phyloP scores from a whole-genome alignment of 2,329 filamentous ascomycete genomes.

The Ophiostoma pallidulum region DNA sequence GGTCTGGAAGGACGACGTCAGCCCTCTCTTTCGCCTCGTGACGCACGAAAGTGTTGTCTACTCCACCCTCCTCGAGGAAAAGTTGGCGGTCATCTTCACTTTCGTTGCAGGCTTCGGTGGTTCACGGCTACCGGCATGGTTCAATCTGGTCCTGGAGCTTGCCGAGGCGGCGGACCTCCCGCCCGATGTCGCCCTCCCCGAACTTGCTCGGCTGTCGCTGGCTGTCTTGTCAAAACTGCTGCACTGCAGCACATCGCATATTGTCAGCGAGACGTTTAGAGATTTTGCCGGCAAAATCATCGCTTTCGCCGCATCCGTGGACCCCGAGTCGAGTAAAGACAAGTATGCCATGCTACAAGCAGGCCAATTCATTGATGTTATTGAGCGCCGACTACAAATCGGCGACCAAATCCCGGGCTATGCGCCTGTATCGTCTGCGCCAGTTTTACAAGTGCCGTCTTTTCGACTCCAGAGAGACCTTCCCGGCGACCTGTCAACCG shows the following conservation, averaged over 20 bases:
- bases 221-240: conserved; percentile 15
- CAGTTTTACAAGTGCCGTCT: background rate
- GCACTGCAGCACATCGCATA: conserved; percentile 15
- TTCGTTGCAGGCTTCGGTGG: conserved; percentile 28
- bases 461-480: conserved; percentile 2
- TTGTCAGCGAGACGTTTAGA: conserved; percentile 12
- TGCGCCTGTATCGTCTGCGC: background rate
- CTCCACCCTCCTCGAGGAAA: conserved; percentile 30
- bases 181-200: background rate
- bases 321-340: background rate
- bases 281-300: background rate
- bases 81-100: conserved; percentile 27
- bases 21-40: conserved; percentile 25
- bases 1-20: conserved; percentile 5
- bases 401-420: background rate
- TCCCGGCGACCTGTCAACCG: conserved; percentile 7
- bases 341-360: conserved; percentile 6
- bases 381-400: background rate
- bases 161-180: background rate
- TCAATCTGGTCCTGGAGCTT: conserved; percentile 20
- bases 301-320: background rate
- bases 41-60: conserved; percentile 27
- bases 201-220: conserved; percentile 14
- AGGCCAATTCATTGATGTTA: background rate
- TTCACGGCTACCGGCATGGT: conserved; percentile 22